Base-by-base conservation (phyloP, 139 green algal species). In the Yamagishiella unicocca region DNA sequence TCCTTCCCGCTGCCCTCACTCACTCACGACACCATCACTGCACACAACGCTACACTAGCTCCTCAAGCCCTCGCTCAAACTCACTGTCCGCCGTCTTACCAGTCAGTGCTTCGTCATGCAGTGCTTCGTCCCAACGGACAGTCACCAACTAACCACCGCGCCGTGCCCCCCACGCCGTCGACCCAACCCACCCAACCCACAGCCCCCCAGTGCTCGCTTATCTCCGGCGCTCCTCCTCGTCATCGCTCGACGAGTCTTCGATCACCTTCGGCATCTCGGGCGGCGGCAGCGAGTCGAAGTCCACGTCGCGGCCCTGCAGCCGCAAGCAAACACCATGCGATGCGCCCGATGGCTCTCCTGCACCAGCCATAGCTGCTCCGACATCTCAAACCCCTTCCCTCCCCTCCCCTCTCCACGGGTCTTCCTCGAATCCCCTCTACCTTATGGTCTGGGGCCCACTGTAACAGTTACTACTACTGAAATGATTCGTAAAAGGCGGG, bases 191-290 rank as follows among this genome's bases (percentile, higher is more conserved):
- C 50, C 50, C 50, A 25, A 58, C 17, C 50, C 14, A 12, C 50
- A 58, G 12, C 14, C 50, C 12, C 17, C 50, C 14, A 12, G 12
- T 12, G 12, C 50, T 12, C 17, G 17, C 50, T 58, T 12, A 12
- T 58, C 61, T 25, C 61, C 61, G 14, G 12, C 27, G 25, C 27
- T 76, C 37, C 2, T 53, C 37, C 14, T 81, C 45, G 33, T 81
- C 45, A 66, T 64, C 45, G 50, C 45, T 66, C 21, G 68, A 71
- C 7, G 27, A 7, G 66, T 87, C 81, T 12, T 79, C n/a, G 27
- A 87, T 4, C 33, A 87, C 46, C 4, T 55, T 58, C 5, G 81
- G 81, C 66, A 71, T 53, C 22, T 87, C 81, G 43, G 81, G 81
- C 24, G 81, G 64, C 12, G 81, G 81, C 46, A 87, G 50, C 24